phyloP scores from a whole-genome alignment of 495 filamentous ascomycete species.

The Penicillium odoratum region DNA sequence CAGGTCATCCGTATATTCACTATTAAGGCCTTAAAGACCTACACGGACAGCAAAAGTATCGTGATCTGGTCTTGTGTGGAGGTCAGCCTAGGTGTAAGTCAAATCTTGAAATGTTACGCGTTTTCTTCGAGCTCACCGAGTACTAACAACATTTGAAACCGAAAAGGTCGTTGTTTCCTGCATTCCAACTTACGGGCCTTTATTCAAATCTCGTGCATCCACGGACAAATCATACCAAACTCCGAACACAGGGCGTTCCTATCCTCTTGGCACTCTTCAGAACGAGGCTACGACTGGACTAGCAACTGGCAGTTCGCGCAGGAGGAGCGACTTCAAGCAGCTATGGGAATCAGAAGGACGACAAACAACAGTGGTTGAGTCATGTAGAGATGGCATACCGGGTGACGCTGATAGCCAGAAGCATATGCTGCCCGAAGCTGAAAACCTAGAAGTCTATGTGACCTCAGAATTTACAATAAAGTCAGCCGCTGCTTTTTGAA shows the following conservation, averaged over 20 bases:
- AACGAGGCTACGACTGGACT: background rate
- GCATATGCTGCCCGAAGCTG: background rate
- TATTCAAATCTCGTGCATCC: constrained; percentile 43
- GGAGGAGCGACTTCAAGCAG: background rate
- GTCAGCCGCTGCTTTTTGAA: background rate
- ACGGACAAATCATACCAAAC: constrained; percentile 24
- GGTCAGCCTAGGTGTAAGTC: constrained; percentile 44
- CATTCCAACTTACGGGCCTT: constrained; percentile 51
- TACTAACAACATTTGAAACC: constrained; percentile 1
- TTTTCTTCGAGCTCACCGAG: background rate
- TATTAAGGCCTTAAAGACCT: constrained; percentile 41
- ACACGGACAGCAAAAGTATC: constrained; percentile 45
- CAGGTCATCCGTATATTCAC: constrained; percentile 47
- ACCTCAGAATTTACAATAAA: background rate
- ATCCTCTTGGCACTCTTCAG: constrained; percentile 3
- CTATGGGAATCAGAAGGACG: background rate
- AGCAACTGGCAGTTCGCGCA: background rate
- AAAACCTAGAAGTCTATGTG: background rate
- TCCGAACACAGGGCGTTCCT: constrained; percentile 5
- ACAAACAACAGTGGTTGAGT: background rate
- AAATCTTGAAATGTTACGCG: background rate
- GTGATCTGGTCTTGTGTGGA: constrained; percentile 56
- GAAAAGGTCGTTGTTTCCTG: constrained; percentile 45
- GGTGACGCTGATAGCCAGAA: background rate
- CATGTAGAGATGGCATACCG: background rate